Evolutionary conservation across 2,329 filamentous ascomycete species (phyloP), one percentile per base, ranked within the genome.

Genomic region (Huntiella moniliformis): DNA sequence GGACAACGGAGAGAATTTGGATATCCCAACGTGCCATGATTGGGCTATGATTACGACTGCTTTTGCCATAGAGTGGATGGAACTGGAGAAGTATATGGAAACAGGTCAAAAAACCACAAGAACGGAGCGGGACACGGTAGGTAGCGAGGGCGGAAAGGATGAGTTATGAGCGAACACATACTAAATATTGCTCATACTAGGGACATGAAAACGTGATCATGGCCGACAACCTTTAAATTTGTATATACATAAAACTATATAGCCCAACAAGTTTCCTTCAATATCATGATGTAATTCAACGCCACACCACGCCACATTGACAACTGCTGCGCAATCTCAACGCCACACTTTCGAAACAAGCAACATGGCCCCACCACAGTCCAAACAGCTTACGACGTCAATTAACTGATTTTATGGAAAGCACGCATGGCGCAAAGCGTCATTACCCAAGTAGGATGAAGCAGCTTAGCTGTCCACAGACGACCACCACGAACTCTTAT

Each of bases 1-100:
- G 0, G 91, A 98, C 57, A 79, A 94, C 54, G 88, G 76, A 2
- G 77, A 79, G 53, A 82, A 96, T 61, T 63, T 98, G 47, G 85
- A 98, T 59, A 65, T 79, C 53, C 67, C 74, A 6, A 88, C 82
- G 0, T 74, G 87, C 33, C 73, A 82, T 54, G 91, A 98, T 60
- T 98, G 91, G 91, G 75, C 81, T 13, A 77, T 73, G 58, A 78
- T 98, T 42, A 67, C 88, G 5, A 79, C 82, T 1, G 87, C 77
- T 0, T 98, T 96, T 63, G 73, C 77, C 32, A 79, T 82, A 0
- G 88, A 96, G 62, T 96, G 87, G 86, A 74, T 96, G 73, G 87
- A 93, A 53, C 61, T 96, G 50, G 62, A 62, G 16, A 56, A 57
- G 4, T 56, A 58, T 36, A 55, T 66, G 51, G 15, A 12, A 6